phyloP scores from a whole-genome alignment of 495 filamentous ascomycete species.

The Penicillium pancosmium region DNA sequence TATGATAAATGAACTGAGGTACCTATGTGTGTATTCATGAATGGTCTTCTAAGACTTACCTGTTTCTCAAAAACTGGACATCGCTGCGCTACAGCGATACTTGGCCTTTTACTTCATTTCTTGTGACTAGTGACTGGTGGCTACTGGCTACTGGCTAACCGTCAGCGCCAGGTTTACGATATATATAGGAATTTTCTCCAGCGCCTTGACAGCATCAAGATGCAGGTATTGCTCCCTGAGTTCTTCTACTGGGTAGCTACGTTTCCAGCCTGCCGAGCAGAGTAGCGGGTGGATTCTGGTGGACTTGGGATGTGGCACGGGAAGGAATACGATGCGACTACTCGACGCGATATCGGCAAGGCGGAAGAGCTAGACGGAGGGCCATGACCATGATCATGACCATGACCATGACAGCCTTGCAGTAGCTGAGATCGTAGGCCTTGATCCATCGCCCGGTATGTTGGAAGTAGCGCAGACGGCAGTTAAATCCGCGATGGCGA shows the following conservation, averaged over 20 bases:
- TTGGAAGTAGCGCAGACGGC: slow-evolving; percentile 54
- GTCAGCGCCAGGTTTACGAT: slow-evolving; percentile 59
- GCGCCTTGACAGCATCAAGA: slow-evolving; percentile 63
- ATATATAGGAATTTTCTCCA: slow-evolving; percentile 76
- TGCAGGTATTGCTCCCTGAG: slow-evolving; percentile 54
- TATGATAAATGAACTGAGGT: slow-evolving; percentile 48
- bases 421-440: slow-evolving; percentile 39
- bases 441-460: slow-evolving; percentile 58
- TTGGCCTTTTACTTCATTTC: too few species aligned
- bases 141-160: background rate
- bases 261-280: slow-evolving; percentile 24
- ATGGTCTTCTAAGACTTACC: too few species aligned
- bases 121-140: background rate
- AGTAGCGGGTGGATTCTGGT: slow-evolving; percentile 44
- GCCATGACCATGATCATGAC: background rate
- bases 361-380: background rate
- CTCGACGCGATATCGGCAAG: slow-evolving; percentile 28
- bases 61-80: background rate
- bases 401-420: background rate
- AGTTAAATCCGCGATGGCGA: slow-evolving; percentile 9
- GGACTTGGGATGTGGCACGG: slow-evolving; percentile 68
- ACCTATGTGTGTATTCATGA: slow-evolving; percentile 11
- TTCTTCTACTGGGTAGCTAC: slow-evolving; percentile 45
- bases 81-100: too few species aligned
- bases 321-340: slow-evolving; percentile 66